A percentile compares a stretch with the other conserved stretches of the same genome.
Evolutionary conservation across 768 basidiomycete species (phyloP).

Genomic region (Boletellus emodensis): DNA sequence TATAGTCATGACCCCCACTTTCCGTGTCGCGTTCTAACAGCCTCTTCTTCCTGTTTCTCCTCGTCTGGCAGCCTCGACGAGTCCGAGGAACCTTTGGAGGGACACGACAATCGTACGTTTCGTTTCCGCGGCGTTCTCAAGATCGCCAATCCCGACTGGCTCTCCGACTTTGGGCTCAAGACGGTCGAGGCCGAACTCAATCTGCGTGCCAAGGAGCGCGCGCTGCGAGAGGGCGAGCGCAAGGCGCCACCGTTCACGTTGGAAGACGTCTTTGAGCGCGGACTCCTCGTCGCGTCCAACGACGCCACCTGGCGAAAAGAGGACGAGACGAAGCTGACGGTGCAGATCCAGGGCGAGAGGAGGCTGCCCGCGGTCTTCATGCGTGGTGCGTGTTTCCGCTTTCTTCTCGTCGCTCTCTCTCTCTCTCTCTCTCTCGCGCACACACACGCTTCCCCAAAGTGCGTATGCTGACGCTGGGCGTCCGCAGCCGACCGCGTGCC

Average conservation of each 20-base stretch:
- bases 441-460: too few relatives aligned
- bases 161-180: slow-evolving; percentile 43
- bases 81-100: slow-evolving; percentile 37
- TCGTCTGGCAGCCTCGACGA: slow-evolving; percentile 40
- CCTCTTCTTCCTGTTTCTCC: not conserved
- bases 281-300: slow-evolving; percentile 12
- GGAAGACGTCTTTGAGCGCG: slow-evolving; percentile 28
- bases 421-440: too few relatives aligned
- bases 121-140: slow-evolving; percentile 51
- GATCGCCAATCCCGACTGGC: slow-evolving; percentile 44
- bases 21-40: not conserved
- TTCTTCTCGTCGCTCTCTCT: too few relatives aligned
- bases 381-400: slow-evolving; percentile 32
- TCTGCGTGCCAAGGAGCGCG: slow-evolving; percentile 33
- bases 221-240: slow-evolving; percentile 19
- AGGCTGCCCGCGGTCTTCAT: slow-evolving; percentile 39
- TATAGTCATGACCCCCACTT: slow-evolving; percentile 4
- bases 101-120: slow-evolving; percentile 32
- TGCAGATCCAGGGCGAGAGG: slow-evolving; percentile 43
- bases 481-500: slow-evolving; percentile 26
- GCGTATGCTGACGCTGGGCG: not conserved
- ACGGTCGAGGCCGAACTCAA: slow-evolving; percentile 44
- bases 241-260: slow-evolving; percentile 33
- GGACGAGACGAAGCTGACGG: slow-evolving; percentile 29
- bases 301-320: slow-evolving; percentile 15